These are phyloP conservation scores for Puya raimondii DNA, from an alignment of 176 grass and related monocot genomes.

Conservation along the genomic window DNA sequence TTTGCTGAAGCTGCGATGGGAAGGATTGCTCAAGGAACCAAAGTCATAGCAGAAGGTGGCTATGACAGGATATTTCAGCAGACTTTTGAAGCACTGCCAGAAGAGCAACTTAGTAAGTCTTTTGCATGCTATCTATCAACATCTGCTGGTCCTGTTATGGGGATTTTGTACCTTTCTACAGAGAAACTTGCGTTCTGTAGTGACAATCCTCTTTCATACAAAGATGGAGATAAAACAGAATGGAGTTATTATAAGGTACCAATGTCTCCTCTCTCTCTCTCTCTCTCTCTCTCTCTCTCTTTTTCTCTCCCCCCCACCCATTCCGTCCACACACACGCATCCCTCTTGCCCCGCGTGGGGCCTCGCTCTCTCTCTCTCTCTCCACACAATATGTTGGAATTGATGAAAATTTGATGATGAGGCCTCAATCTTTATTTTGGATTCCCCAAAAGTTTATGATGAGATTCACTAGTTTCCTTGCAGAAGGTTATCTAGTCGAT, in stretches of 20 bases:
- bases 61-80: conserved; percentile 91
- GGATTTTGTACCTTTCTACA: conserved; percentile 85
- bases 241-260: conserved; percentile 90
- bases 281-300: background rate
- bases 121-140: conserved; percentile 87
- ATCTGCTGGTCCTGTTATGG: conserved; percentile 91
- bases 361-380: no score
- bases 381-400: no score
- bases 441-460: no score
- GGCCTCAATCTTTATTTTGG: no score
- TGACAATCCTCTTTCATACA: conserved; percentile 84
- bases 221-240: conserved; percentile 75
- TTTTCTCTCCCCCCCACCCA: background rate
- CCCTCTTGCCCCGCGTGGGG: no score
- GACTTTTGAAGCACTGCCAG: conserved; percentile 61
- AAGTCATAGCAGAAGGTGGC: conserved; percentile 87
- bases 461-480: no score
- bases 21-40: conserved; percentile 82
- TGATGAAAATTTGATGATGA: no score
- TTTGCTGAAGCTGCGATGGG: conserved; percentile 84
- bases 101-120: conserved; percentile 65
- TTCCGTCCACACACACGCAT: background rate
- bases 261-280: background rate
- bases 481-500: no score
- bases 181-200: conserved; percentile 84